A percentile compares a stretch with the other conserved stretches of the same genome.
Evolutionary conservation across 495 filamentous ascomycete species (phyloP).

Genomic region (Daldinia childiae): DNA sequence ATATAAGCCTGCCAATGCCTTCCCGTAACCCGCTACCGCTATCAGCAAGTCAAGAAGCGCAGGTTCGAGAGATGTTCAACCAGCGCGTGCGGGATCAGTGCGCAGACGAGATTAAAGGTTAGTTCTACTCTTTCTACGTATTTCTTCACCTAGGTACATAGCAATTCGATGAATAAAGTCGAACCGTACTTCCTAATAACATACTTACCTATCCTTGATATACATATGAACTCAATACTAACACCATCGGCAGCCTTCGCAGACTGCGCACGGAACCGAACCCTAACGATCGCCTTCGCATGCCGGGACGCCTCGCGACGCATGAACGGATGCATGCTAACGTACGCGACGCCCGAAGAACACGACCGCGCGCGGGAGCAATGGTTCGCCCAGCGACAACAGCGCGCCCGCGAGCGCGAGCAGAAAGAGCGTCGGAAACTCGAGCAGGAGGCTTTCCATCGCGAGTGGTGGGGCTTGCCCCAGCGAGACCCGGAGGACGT

Average conservation of each 20-base stretch:
- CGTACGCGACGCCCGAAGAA: conserved; percentile 82
- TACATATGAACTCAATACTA: no score
- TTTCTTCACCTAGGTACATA: not conserved
- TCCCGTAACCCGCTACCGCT: conserved; percentile 89
- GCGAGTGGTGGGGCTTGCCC: conserved; percentile 69
- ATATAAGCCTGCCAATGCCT: conserved; percentile 59
- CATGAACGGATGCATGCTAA: conserved; percentile 95
- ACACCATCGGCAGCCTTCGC: conserved; percentile 69
- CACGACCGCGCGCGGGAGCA: conserved; percentile 90
- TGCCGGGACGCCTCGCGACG: conserved; percentile 79
- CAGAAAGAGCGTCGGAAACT: conserved; percentile 64
- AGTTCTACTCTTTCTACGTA: conserved; percentile 1
- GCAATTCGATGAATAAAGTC: not conserved
- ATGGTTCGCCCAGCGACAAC: conserved; percentile 81
- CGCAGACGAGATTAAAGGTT: conserved; percentile 87
- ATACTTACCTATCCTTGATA: no score
- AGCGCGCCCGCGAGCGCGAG: conserved; percentile 70
- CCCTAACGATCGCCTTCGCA: conserved; percentile 82
- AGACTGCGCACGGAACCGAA: conserved; percentile 84
- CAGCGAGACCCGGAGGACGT: conserved; percentile 57
- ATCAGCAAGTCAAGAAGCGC: conserved; percentile 87
- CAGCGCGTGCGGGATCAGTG: conserved; percentile 82
- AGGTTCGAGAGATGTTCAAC: conserved; percentile 91
- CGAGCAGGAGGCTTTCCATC: conserved; percentile 65
- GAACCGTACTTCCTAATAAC: no score